Percentiles rank a stretch among this genome's conserved stretches.
Evolutionary conservation across 768 basidiomycete species (phyloP).

Genomic region (Podaxis mareebaensis): DNA sequence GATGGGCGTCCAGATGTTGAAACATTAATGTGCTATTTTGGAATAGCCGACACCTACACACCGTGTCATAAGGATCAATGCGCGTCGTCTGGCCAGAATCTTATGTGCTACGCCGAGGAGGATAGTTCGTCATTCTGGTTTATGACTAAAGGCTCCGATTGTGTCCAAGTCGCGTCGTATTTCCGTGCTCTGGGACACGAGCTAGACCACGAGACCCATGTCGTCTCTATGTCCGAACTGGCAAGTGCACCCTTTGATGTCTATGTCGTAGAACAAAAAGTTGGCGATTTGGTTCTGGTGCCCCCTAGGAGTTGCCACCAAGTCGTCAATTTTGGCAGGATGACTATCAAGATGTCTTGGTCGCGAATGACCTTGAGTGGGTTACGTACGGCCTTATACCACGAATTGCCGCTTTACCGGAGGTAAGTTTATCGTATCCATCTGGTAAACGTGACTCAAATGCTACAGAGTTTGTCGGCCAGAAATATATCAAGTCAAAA

Average conservation of each 20-base stretch:
- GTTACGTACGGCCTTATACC: slow-evolving; percentile 57
- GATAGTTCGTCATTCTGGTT: slow-evolving; percentile 83
- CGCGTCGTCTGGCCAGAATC: slow-evolving; percentile 81
- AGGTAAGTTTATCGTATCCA: slow-evolving; percentile 44
- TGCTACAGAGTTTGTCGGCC: slow-evolving; percentile 68
- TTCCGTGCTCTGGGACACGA: slow-evolving; percentile 58
- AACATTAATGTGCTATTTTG: slow-evolving; percentile 85
- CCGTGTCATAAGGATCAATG: slow-evolving; percentile 86
- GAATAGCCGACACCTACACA: slow-evolving; percentile 81
- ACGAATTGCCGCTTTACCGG: slow-evolving; percentile 79
- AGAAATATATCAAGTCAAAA: slow-evolving; percentile 77
- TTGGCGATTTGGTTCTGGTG: slow-evolving; percentile 80
- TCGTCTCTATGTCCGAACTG: slow-evolving; percentile 63
- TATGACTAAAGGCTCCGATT: slow-evolving; percentile 69
- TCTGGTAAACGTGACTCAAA: neutral
- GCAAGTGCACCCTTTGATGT: slow-evolving; percentile 65
- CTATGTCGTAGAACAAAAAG: slow-evolving; percentile 69
- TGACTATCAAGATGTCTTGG: slow-evolving; percentile 86
- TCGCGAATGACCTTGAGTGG: slow-evolving; percentile 78
- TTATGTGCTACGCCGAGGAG: slow-evolving; percentile 81
- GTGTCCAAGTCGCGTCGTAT: slow-evolving; percentile 54
- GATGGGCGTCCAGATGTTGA: slow-evolving; percentile 44
- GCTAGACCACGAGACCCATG: slow-evolving; percentile 74
- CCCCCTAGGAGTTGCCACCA: slow-evolving; percentile 84
- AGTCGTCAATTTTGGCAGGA: slow-evolving; percentile 77